Evolutionary conservation across 495 filamentous ascomycete genomes (phyloP).

Genomic region (Penicillium atrosanguineum): DNA sequence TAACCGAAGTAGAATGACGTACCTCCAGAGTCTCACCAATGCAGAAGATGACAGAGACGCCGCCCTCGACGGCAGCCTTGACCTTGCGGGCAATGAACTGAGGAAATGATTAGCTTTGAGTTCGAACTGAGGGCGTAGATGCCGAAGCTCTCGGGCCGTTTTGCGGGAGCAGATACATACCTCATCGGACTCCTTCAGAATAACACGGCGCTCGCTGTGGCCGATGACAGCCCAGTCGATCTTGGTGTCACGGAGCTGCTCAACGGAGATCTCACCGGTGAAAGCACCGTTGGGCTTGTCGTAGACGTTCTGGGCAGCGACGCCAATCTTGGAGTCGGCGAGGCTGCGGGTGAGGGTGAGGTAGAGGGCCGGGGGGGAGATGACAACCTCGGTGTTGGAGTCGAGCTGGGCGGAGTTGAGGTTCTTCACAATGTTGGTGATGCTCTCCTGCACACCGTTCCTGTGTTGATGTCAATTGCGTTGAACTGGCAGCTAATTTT

Average conservation of each 20-base stretch:
- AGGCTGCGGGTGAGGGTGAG: conserved; percentile 78
- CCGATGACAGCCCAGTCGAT: conserved; percentile 89
- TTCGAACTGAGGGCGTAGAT: background rate
- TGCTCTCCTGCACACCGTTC: conserved; percentile 87
- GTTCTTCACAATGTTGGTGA: conserved; percentile 82
- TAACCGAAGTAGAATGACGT: conserved; percentile 26
- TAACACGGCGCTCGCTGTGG: conserved; percentile 87
- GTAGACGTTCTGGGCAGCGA: conserved; percentile 93
- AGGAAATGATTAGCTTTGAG: background rate
- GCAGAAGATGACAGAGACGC: conserved; percentile 89
- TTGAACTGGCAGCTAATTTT: conserved; percentile 1
- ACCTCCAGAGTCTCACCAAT: conserved; percentile 89
- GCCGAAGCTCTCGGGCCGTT: background rate
- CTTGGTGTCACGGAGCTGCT: conserved; percentile 82
- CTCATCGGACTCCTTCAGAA: conserved; percentile 79
- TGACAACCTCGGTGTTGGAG: conserved; percentile 70
- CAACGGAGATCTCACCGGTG: conserved; percentile 92
- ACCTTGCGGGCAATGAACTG: conserved; percentile 87
- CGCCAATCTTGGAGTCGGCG: conserved; percentile 65
- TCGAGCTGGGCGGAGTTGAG: conserved; percentile 72
- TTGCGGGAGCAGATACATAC: conserved; percentile 29
- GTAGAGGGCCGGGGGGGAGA: conserved; percentile 88
- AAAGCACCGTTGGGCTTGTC: conserved; percentile 96
- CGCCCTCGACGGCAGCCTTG: conserved; percentile 83
- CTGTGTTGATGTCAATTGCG: conserved; percentile 41